Evolutionary conservation across 108 stramenopile species (phyloP).

Genomic region (Poteriospumella lacustris): DNA sequence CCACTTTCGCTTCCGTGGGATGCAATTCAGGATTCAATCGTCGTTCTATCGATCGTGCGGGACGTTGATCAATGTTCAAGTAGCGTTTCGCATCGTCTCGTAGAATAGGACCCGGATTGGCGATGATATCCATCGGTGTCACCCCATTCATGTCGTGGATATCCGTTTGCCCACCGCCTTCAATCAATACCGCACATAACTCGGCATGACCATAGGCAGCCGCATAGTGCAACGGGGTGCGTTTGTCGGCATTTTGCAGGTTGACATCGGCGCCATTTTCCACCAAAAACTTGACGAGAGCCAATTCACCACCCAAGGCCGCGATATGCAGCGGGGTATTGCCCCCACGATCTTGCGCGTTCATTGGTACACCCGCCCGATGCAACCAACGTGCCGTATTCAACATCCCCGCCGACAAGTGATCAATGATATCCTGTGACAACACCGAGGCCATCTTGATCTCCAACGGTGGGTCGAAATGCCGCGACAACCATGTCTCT

Average conservation of each 20-base stretch:
- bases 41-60: neutral
- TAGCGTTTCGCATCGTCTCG: neutral
- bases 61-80: neutral
- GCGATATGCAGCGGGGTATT: conserved; percentile 33
- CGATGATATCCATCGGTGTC: neutral
- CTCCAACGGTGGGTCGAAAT: conserved; percentile 14
- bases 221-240: conserved; percentile 25
- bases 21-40: conserved; percentile 6
- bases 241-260: neutral
- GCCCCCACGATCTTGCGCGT: neutral
- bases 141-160: neutral
- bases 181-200: neutral
- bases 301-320: neutral
- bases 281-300: neutral
- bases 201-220: conserved; percentile 11
- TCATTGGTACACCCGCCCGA: neutral
- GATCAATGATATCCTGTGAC: neutral
- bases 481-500: neutral
- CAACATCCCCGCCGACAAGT: neutral
- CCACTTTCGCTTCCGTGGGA: neutral
- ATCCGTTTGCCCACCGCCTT: neutral
- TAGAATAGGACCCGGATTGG: conserved; percentile 10
- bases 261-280: conserved; percentile 2
- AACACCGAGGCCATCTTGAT: neutral
- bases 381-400: neutral